A percentile compares a stretch with the other conserved stretches of the same genome.
Evolutionary conservation across 768 basidiomycete genomes (phyloP).

Genomic region (Xerocomellus intermedius): DNA sequence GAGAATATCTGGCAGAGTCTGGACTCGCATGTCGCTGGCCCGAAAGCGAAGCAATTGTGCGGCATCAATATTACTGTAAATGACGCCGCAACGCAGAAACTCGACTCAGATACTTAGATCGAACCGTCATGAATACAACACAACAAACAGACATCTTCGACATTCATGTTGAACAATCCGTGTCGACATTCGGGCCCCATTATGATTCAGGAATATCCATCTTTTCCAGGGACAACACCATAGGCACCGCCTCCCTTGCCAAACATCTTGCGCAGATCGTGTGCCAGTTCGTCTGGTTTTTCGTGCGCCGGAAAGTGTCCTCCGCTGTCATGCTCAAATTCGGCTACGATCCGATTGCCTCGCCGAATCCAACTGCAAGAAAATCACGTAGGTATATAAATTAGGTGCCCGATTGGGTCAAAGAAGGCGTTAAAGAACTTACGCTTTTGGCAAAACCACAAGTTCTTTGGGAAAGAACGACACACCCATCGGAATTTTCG

Average conservation of each 20-base stretch:
- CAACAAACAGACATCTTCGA: neutral
- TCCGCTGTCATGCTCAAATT: slow-evolving; percentile 46
- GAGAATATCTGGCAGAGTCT: no score
- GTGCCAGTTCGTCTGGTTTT: slow-evolving; percentile 45
- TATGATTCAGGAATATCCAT: slow-evolving; percentile 36
- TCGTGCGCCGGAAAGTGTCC: slow-evolving; percentile 63
- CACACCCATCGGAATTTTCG: slow-evolving; percentile 44
- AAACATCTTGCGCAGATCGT: slow-evolving; percentile 58
- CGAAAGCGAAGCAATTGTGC: no score
- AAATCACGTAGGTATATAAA: neutral
- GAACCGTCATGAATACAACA: neutral
- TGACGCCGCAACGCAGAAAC: no score
- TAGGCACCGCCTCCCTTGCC: slow-evolving; percentile 49
- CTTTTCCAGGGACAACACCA: slow-evolving; percentile 44
- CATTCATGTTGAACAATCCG: neutral
- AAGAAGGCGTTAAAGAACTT: slow-evolving; percentile 10
- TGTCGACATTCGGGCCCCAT: no score
- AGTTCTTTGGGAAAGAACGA: slow-evolving; percentile 56
- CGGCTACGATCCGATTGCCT: slow-evolving; percentile 44
- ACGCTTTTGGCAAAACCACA: slow-evolving; percentile 36
- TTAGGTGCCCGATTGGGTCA: neutral
- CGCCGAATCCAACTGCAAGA: slow-evolving; percentile 42
- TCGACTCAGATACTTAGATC: no score
- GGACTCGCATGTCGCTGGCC: no score
- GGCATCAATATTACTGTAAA: no score